Percentiles rank a stretch among this genome's conserved stretches.
Conservation (phyloP, 345 rosid genomes). For the Populus davidiana region DNA sequence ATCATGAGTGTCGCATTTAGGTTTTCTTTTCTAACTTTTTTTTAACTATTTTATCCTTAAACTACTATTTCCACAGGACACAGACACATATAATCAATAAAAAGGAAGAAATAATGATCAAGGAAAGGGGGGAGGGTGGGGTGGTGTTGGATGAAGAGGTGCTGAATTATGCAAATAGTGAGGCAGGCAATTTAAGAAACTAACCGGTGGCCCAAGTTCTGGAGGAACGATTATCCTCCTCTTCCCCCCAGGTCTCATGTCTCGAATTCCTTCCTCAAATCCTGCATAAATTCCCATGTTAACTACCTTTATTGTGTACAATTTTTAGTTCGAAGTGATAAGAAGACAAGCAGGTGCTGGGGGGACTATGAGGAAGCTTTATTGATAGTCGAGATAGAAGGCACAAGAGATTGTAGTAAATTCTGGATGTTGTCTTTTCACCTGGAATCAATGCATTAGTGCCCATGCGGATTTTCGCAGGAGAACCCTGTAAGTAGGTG, state of each 20-base stretch:
- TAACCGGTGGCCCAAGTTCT: slow-evolving; percentile 94
- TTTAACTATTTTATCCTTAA: neutral
- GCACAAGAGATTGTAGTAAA: neutral
- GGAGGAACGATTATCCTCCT: slow-evolving; percentile 96
- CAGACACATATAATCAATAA: neutral
- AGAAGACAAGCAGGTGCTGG: neutral
- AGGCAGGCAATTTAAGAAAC: slow-evolving; percentile 24
- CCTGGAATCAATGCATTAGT: slow-evolving; percentile 93
- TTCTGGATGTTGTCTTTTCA: slow-evolving; percentile 12
- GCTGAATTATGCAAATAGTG: neutral
- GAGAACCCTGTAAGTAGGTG: slow-evolving; percentile 80
- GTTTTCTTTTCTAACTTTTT: neutral
- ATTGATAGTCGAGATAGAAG: neutral
- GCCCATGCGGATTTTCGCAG: slow-evolving; percentile 86
- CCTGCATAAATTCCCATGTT: slow-evolving; percentile 42
- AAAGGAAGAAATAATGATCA: neutral
- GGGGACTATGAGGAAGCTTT: neutral
- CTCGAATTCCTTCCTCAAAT: slow-evolving; percentile 83
- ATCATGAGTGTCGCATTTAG: neutral
- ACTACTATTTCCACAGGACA: neutral
- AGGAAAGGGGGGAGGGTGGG: neutral
- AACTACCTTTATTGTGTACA: neutral
- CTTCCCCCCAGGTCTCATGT: slow-evolving; percentile 90
- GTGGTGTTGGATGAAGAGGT: too few relatives aligned
- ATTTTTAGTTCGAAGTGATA: neutral